Conservation (phyloP, 1,284 basidiomycete genomes). For the Golubevia pallescens region DNA sequence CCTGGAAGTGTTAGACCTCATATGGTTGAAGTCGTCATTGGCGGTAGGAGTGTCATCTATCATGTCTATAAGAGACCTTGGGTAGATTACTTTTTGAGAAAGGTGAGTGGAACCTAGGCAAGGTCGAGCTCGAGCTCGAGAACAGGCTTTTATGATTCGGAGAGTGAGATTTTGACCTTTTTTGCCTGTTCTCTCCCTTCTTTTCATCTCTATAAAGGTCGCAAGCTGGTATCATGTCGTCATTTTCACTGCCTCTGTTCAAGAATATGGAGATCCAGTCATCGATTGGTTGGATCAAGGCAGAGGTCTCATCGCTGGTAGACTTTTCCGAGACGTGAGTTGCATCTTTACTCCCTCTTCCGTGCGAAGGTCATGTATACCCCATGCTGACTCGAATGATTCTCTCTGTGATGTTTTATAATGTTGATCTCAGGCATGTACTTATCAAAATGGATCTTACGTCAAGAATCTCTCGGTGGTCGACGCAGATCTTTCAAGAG, state of each 20-base stretch:
- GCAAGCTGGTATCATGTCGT: conserved; percentile 98
- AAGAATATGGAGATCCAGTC: conserved; percentile 98
- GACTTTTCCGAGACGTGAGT: conserved; percentile 88
- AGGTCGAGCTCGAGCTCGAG: too few species aligned
- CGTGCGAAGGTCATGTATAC: too few species aligned
- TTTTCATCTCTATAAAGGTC: conserved; percentile 71
- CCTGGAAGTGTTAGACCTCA: conserved; percentile 41
- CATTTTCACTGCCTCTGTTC: conserved; percentile 97
- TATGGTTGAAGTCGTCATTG: conserved; percentile 55
- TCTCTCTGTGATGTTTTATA: too few species aligned
- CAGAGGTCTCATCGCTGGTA: conserved; percentile 78
- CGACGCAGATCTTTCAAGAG: conserved; percentile 83
- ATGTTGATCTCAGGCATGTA: too few species aligned
- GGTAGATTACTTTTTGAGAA: conserved; percentile 56
- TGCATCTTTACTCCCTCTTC: not conserved
- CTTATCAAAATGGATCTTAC: conserved; percentile 78
- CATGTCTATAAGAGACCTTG: conserved; percentile 62
- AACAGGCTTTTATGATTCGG: not conserved
- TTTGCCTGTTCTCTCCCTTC: conserved; percentile 13
- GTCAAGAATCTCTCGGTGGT: conserved; percentile 89
- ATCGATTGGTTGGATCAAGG: conserved; percentile 99
- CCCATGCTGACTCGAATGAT: too few species aligned
- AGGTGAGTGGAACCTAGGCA: conserved; percentile 17
- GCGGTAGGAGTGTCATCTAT: conserved; percentile 50
- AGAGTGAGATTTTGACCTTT: conserved; percentile 48